Evolutionary conservation across 768 basidiomycete genomes (phyloP).

Genomic region (Lentinula guzmanii): DNA sequence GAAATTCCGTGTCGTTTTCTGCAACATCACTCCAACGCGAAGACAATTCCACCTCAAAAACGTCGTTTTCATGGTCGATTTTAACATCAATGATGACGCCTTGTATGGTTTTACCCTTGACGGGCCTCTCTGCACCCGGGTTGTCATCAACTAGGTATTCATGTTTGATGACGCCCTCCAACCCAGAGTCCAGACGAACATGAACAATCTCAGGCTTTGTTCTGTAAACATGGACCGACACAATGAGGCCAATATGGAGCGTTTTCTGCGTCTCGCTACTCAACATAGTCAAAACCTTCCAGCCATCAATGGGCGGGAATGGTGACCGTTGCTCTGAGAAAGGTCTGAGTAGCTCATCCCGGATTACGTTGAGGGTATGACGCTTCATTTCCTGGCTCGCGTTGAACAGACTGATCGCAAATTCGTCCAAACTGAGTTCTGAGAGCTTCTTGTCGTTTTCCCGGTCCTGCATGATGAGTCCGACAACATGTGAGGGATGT

Average conservation of each 20-base stretch:
- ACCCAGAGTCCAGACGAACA: constrained; percentile 87
- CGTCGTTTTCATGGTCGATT: constrained; percentile 51
- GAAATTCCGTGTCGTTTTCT: constrained; percentile 57
- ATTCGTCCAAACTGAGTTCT: constrained; percentile 93
- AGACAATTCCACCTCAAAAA: constrained; percentile 71
- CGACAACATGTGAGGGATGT: constrained; percentile 87
- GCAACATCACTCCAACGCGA: constrained; percentile 55
- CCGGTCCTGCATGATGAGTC: constrained; percentile 75
- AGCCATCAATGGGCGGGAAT: constrained; percentile 59
- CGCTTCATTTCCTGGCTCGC: constrained; percentile 83
- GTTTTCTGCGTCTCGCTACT: constrained; percentile 86
- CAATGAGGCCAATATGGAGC: constrained; percentile 71
- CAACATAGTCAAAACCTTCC: constrained; percentile 92
- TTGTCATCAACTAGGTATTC: constrained; percentile 51
- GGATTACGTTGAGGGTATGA: constrained; percentile 83
- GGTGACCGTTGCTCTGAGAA: constrained; percentile 68
- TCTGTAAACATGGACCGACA: constrained; percentile 68
- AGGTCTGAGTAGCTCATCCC: constrained; percentile 75
- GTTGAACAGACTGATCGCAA: constrained; percentile 86
- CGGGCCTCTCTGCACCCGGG: constrained; percentile 35
- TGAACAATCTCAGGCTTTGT: constrained; percentile 43
- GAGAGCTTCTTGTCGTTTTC: constrained; percentile 77
- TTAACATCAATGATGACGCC: constrained; percentile 74
- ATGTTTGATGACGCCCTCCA: constrained; percentile 73
- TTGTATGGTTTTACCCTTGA: constrained; percentile 75